phyloP scores from a whole-genome alignment of 805 yeast genomes.

The Candida maris region DNA sequence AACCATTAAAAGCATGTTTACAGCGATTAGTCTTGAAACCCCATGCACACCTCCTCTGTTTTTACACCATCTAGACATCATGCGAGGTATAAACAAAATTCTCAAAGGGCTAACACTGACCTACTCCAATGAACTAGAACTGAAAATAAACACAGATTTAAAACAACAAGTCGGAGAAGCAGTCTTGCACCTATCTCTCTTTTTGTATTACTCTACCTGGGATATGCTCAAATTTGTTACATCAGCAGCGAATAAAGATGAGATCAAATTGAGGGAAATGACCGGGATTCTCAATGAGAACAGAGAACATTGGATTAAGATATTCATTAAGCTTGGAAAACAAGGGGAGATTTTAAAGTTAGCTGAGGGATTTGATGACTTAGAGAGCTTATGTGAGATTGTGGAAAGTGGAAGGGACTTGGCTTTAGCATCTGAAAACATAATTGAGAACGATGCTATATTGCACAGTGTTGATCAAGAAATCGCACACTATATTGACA shows the following conservation, averaged over 20 bases:
- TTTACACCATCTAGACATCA: constrained; percentile 10
- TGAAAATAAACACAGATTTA: constrained; percentile 8
- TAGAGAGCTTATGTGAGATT: constrained; percentile 56
- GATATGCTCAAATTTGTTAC: constrained; percentile 11
- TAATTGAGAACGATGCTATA: constrained; percentile 12
- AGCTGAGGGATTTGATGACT: constrained; percentile 64
- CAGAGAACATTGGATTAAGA: constrained; percentile 52
- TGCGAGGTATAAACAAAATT: constrained; percentile 19
- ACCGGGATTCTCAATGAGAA: constrained; percentile 16
- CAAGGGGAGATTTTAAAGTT: constrained; percentile 54
- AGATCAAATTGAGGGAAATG: background rate
- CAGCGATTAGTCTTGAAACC: constrained; percentile 4
- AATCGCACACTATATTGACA: constrained; percentile 51
- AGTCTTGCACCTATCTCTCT: constrained; percentile 19
- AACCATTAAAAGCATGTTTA: constrained; percentile 10
- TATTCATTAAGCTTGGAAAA: constrained; percentile 48
- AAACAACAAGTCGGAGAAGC: constrained; percentile 14
- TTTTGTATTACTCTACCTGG: constrained; percentile 23
- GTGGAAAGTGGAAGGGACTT: constrained; percentile 42
- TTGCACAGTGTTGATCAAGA: constrained; percentile 19
- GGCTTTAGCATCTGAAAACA: constrained; percentile 34
- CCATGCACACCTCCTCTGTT: constrained; percentile 17
- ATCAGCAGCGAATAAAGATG: background rate
- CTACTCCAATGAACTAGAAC: constrained; percentile 15
- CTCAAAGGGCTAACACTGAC: constrained; percentile 11